phyloP scores from a whole-genome alignment of 2,329 filamentous ascomycete genomes.

The Aspergillus fumigatiaffinis region DNA sequence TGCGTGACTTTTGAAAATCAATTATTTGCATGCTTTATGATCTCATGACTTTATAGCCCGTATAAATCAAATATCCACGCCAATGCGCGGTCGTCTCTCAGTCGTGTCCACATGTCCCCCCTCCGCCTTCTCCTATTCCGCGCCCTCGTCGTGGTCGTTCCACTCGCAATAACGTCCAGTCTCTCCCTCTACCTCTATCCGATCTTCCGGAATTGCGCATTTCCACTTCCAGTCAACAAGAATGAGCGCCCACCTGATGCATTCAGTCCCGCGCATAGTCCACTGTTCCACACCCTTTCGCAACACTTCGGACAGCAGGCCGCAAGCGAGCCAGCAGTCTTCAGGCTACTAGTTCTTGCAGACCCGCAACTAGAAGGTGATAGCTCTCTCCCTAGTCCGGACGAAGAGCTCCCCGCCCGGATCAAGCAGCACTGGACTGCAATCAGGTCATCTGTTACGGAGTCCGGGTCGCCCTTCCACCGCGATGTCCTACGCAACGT shows the following conservation, averaged over 20 bases:
- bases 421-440: slow-evolving; percentile 36
- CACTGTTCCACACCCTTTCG: slow-evolving; percentile 33
- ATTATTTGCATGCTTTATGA: slow-evolving; percentile 2
- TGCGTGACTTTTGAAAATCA: neutral
- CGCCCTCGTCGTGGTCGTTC: slow-evolving; percentile 51
- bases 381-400: slow-evolving; percentile 64
- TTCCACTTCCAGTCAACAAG: slow-evolving; percentile 53
- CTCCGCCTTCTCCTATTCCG: slow-evolving; percentile 46
- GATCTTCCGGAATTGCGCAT: slow-evolving; percentile 72
- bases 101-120: slow-evolving; percentile 45
- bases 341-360: slow-evolving; percentile 80
- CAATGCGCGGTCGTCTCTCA: neutral
- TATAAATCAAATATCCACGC: neutral
- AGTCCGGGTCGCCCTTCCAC: slow-evolving; percentile 13
- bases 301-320: slow-evolving; percentile 30
- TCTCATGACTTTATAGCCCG: neutral
- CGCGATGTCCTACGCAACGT: slow-evolving; percentile 20
- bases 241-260: slow-evolving; percentile 1
- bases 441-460: slow-evolving; percentile 13
- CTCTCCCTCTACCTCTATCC: slow-evolving; percentile 87
- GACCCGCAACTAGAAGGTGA: slow-evolving; percentile 95
- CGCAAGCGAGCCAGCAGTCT: slow-evolving; percentile 56
- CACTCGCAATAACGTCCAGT: slow-evolving; percentile 66
- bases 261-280: slow-evolving; percentile 3
- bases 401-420: slow-evolving; percentile 43